A percentile compares a stretch with the other conserved stretches of the same genome.
Evolutionary conservation across 768 basidiomycete species (phyloP).

Genomic region (Lactarius akahatsu): DNA sequence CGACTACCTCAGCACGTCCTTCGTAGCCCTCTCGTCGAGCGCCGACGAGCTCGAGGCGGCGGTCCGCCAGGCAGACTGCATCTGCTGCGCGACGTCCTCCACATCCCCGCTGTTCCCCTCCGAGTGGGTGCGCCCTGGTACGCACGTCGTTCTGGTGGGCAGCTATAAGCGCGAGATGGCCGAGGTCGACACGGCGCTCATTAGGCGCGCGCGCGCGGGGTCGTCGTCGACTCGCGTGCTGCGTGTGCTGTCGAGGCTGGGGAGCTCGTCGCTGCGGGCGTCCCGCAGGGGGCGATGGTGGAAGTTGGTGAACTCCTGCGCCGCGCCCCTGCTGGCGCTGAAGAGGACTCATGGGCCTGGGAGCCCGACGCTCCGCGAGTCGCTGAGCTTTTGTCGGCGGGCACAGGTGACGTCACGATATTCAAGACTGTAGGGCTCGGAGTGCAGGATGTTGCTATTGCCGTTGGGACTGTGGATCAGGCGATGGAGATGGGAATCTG

Average conservation of each 20-base stretch:
- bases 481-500: constrained; percentile 59
- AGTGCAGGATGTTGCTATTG: constrained; percentile 82
- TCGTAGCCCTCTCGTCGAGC: constrained; percentile 16
- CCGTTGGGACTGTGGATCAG: constrained; percentile 60
- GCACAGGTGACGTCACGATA: constrained; percentile 52
- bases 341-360: constrained; percentile 6
- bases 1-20: constrained; percentile 33
- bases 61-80: constrained; percentile 53
- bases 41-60: constrained; percentile 34
- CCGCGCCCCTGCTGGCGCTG: not conserved
- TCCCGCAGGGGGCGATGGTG: constrained; percentile 43
- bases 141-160: constrained; percentile 76
- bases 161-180: constrained; percentile 81
- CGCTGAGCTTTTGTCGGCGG: constrained; percentile 22
- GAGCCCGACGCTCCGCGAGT: constrained; percentile 21
- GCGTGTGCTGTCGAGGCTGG: constrained; percentile 80
- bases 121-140: constrained; percentile 55
- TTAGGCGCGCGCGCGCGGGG: constrained; percentile 50
- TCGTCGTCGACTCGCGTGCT: constrained; percentile 72
- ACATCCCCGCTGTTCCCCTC: constrained; percentile 68
- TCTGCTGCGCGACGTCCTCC: constrained; percentile 76
- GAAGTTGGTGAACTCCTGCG: constrained; percentile 70
- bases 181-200: constrained; percentile 62
- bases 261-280: constrained; percentile 63
- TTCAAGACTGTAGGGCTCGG: constrained; percentile 91